phyloP scores from a whole-genome alignment of 441 rosid species.

The Euphorbia schlechtendalii region DNA sequence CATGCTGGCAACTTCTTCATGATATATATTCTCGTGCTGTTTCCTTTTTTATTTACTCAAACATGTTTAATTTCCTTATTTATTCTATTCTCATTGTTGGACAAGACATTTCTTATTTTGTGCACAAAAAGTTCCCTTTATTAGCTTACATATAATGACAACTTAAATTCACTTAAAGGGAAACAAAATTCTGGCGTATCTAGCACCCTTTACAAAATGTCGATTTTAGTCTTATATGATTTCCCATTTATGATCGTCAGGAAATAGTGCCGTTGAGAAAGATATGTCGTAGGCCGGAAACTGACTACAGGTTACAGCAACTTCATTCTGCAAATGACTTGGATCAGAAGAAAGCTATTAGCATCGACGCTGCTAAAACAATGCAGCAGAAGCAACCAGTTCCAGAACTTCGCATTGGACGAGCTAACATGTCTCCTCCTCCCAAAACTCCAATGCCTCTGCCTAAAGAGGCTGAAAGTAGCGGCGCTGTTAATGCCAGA shows the following conservation, averaged over 20 bases:
- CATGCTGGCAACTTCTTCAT: background rate
- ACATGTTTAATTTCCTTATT: background rate
- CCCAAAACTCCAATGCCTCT: slow-evolving; percentile 15
- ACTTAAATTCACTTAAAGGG: background rate
- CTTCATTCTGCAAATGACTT: slow-evolving; percentile 62
- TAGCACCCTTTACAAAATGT: no score
- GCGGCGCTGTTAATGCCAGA: slow-evolving; percentile 15
- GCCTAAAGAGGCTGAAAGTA: slow-evolving; percentile 19
- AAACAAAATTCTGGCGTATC: no score
- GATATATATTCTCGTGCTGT: background rate
- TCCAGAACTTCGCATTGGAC: slow-evolving; percentile 12
- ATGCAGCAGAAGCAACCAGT: slow-evolving; percentile 35
- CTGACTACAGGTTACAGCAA: slow-evolving; percentile 89
- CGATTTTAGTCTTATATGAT: no score
- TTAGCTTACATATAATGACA: background rate
- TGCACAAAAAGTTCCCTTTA: background rate
- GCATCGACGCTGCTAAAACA: slow-evolving; percentile 24
- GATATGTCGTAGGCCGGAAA: slow-evolving; percentile 93
- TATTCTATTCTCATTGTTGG: background rate
- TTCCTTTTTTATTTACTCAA: background rate
- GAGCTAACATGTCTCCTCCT: slow-evolving; percentile 18
- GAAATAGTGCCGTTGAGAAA: slow-evolving; percentile 92
- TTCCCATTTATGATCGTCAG: no score
- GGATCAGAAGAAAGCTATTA: slow-evolving; percentile 39
- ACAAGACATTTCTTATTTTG: background rate